phyloP scores from a whole-genome alignment of 192 early-diverging fungal genomes.

The Paraglomus brasilianum region DNA sequence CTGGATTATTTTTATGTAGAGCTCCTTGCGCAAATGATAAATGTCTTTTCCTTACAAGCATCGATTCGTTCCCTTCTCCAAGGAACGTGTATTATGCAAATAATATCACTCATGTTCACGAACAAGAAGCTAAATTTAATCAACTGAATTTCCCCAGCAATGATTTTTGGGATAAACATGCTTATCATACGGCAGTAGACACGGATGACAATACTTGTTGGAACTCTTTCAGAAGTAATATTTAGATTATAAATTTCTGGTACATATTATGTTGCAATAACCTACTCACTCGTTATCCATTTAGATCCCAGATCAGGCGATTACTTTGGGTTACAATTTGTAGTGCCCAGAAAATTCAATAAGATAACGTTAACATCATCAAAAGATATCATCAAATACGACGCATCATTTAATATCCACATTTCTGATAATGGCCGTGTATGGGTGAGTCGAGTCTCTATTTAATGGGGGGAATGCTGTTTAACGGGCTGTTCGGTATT shows the following conservation, averaged over 20 bases:
- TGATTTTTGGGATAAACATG: conserved; percentile 42
- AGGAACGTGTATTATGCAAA: conserved; percentile 41
- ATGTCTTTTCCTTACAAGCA: conserved; percentile 53
- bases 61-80: conserved; percentile 50
- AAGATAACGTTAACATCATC: conserved; percentile 21
- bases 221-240: conserved; percentile 47
- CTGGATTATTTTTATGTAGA: conserved; percentile 25
- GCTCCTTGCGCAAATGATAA: conserved; percentile 52
- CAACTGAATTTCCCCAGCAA: conserved; percentile 40
- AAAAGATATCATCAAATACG: conserved; percentile 19
- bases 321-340: conserved; percentile 53
- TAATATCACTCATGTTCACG: conserved; percentile 40
- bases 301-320: conserved; percentile 44
- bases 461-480: neutral
- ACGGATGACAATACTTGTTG: conserved; percentile 48
- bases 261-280: neutral
- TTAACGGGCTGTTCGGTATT: too few species aligned
- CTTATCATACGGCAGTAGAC: conserved; percentile 54
- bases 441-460: conserved; percentile 14
- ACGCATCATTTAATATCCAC: conserved; percentile 7
- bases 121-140: conserved; percentile 44
- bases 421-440: conserved; percentile 1
- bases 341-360: conserved; percentile 33
- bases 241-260: neutral
- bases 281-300: neutral